Base-by-base conservation (phyloP, 1,284 basidiomycete genomes). In the Xanthoconium separans region DNA sequence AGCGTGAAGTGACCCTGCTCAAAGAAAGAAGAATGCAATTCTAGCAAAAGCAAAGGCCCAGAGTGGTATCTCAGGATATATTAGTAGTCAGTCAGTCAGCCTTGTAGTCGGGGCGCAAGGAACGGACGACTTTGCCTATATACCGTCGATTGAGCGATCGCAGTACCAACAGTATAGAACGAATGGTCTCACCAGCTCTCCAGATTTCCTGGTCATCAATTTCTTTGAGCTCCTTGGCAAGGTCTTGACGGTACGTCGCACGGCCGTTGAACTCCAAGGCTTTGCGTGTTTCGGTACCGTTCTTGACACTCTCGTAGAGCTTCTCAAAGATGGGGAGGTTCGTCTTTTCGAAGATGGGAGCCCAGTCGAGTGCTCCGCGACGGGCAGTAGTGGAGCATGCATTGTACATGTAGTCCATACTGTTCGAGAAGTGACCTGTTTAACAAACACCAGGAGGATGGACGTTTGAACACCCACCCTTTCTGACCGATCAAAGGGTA, bases 391-490 rank as follows among this genome's bases (percentile, higher is more conserved):
- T 99, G 39, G 97, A 99, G 82, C 97, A 99, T 45, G 95, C 95
- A 70, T 90, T 89, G 83, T 89, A 98, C 96, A 98, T 98, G 87
- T 98, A 98, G 80, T 99, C 96, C 97, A 98, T 98, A 61, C 91
- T 91, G 60, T 55, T 57, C 47, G 58, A 37, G n/a, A 55, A 47
- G 36, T 6, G 39, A 50, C 2, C 2, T 4, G 24, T 24, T 48
- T 39, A 16, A 10, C 22, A 42, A 4, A 15, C 13, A 29, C 1
- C 11, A 18, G 18, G n/a, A 15, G 18, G n/a, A 27, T 27, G 11
- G 3, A 34, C 2, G 6, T 0, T 16, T 11, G 2, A 34, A 44
- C 7, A 70, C 84, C 55, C 70, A 89, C 88, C 93, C 93, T 73
- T 97, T 90, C 70, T 90, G 85, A 66, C 95, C 96, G 66, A 99